Percentiles rank a stretch among this genome's conserved stretches.
Evolutionary conservation across 352 stramenopile species (phyloP).

Genomic region (Pythium chondricola): DNA sequence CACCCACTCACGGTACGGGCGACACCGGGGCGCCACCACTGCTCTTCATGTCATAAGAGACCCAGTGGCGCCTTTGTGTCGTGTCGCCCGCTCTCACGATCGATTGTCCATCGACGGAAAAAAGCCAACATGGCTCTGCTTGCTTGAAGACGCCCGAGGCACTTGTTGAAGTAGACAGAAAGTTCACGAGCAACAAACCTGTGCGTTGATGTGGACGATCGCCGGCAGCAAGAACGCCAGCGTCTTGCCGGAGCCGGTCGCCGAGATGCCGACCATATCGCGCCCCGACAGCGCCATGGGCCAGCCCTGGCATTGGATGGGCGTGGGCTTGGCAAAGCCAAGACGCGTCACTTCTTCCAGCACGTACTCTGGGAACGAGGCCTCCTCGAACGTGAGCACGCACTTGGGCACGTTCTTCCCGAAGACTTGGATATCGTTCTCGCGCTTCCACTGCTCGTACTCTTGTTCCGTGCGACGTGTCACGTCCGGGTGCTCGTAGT

Average conservation of each 20-base stretch:
- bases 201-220: conserved; percentile 99
- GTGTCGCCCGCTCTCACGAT: too few species aligned
- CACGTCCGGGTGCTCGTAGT: conserved; percentile 98
- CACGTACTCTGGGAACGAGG: conserved; percentile 95
- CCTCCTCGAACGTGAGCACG: conserved; percentile 93
- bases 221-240: conserved; percentile 98
- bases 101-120: too few species aligned
- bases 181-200: conserved; percentile 82
- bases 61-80: too few species aligned
- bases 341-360: conserved; percentile 96
- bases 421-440: conserved; percentile 93
- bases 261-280: conserved; percentile 98
- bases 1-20: too few species aligned
- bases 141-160: too few species aligned
- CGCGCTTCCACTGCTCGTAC: conserved; percentile 87
- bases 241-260: conserved; percentile 97
- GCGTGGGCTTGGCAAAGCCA: conserved; percentile 94
- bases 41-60: too few species aligned
- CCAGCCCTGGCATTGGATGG: conserved; percentile 94
- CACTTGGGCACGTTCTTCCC: conserved; percentile 98
- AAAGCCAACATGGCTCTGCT: too few species aligned
- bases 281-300: conserved; percentile 97
- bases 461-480: conserved; percentile 87
- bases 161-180: too few species aligned
- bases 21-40: too few species aligned